phyloP scores from a whole-genome alignment of 169 alveolate genomes.

The Plasmodium adleri region DNA sequence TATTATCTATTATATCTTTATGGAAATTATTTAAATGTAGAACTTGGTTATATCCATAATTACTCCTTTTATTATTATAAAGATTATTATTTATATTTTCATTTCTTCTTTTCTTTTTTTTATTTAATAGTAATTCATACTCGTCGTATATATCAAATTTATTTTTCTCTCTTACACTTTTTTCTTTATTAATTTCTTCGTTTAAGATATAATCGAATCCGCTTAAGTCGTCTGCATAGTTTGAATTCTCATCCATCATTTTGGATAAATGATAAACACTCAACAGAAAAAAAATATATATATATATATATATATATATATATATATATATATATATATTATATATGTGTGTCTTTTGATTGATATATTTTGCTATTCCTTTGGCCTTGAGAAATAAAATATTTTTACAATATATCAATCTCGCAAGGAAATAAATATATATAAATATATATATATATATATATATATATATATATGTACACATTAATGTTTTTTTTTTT shows the following conservation, averaged over 20 bases:
- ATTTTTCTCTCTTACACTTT: slow-evolving; percentile 21
- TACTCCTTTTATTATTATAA: neutral
- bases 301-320: too few species aligned
- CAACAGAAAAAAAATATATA: too few species aligned
- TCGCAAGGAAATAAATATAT: too few species aligned
- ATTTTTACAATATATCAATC: too few species aligned
- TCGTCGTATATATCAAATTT: slow-evolving; percentile 58
- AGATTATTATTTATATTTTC: neutral
- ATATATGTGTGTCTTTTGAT: too few species aligned
- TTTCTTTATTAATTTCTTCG: slow-evolving; percentile 51
- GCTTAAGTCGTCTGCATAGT: slow-evolving; percentile 19
- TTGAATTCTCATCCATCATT: neutral
- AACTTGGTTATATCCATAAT: neutral
- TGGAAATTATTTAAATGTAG: too few species aligned
- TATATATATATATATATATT: too few species aligned
- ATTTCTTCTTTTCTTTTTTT: slow-evolving; percentile 28
- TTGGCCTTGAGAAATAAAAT: too few species aligned
- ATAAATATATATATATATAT: too few species aligned
- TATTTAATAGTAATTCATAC: slow-evolving; percentile 38
- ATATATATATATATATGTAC: too few species aligned
- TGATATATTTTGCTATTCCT: too few species aligned
- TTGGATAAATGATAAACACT: neutral
- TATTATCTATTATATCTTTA: neutral
- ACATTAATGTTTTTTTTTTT: too few species aligned
- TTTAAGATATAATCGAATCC: slow-evolving; percentile 32